Conservation (phyloP, 257 asterid species). For the Plantago major region DNA sequence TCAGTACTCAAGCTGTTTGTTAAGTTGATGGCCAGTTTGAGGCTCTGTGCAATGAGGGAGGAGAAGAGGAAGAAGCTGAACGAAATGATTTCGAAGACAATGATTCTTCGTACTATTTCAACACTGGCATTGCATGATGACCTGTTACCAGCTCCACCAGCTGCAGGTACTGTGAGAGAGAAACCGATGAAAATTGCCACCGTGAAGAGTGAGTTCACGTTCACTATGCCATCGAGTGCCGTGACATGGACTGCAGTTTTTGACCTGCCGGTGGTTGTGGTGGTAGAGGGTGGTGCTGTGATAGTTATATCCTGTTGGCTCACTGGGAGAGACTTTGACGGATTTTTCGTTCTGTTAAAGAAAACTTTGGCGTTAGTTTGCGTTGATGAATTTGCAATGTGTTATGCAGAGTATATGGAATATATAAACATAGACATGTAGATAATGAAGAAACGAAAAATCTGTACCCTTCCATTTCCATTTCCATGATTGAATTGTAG, state of each 20-base stretch:
- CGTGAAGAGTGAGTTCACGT: conserved; percentile 30
- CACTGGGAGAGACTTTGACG: conserved; percentile 1
- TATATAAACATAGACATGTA: too few relatives aligned
- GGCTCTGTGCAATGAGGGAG: conserved; percentile 29
- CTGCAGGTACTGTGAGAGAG: conserved; percentile 23
- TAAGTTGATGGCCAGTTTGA: conserved; percentile 28
- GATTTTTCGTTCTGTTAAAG: neutral
- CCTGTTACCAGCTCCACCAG: conserved; percentile 6
- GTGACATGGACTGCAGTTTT: conserved; percentile 21
- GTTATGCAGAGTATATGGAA: too few relatives aligned
- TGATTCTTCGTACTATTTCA: neutral
- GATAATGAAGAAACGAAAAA: too few relatives aligned
- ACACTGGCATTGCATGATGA: neutral
- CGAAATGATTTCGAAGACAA: conserved; percentile 27
- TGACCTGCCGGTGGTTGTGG: neutral
- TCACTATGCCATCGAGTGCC: conserved; percentile 25
- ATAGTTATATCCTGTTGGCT: conserved; percentile 1
- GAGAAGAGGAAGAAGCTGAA: conserved; percentile 40
- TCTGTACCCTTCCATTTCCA: too few relatives aligned
- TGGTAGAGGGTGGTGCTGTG: neutral
- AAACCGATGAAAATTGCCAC: conserved; percentile 25
- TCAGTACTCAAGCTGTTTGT: conserved; percentile 16
- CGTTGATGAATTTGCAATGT: too few relatives aligned
- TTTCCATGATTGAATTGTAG: too few relatives aligned
- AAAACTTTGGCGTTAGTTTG: neutral